Base-by-base conservation (phyloP, 1,284 basidiomycete species). In the Ceratobasidium sp. region DNA sequence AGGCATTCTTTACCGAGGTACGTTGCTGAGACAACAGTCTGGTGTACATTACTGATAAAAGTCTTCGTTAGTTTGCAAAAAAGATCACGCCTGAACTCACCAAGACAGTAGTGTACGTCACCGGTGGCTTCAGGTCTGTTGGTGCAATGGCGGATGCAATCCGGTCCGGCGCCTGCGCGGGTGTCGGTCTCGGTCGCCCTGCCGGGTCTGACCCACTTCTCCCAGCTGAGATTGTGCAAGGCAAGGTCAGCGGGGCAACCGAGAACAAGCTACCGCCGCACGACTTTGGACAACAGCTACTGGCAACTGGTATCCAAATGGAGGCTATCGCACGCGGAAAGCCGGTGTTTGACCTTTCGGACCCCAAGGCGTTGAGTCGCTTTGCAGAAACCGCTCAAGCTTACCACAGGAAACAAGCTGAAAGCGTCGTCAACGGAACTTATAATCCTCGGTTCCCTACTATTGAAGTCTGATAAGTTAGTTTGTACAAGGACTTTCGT, bases 111-210 rank as follows among this genome's bases (percentile, higher is more conserved):
- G 73, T 86, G 22, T 76, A 77, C 60, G 77, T 82, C 34, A 85
- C 84, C 0, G 83, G 83, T 17, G 84, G 83, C 1, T 85, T 84
- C 77, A 76, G 82, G 29, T 78, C 79, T 2, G 72, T 76, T 0
- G 69, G 72, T 3, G 80, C 78, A 13, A 84, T 84, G 83, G 77
- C 77, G 4, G 73, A 77, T 34, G 81, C 78, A 15, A 72, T 82
- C 68, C 38, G 69, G 1, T 68, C 55, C 7, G 74, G 78, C 13
- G 75, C 75, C 7, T 76, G 78, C 6, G 76, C 78, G 25, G 76
- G 83, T 52, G 74, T 84, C 58, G 84, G 83, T 25, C 75, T 84
- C 29, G 84, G 74, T 2, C 78, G 83, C 27, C 83, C 83, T 0
- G 73, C 83, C 6, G 75, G 78, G 0, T 78, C 79, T 27, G 84